Conservation (phyloP, 495 filamentous ascomycete species). For the Gamarada debralockiae region DNA sequence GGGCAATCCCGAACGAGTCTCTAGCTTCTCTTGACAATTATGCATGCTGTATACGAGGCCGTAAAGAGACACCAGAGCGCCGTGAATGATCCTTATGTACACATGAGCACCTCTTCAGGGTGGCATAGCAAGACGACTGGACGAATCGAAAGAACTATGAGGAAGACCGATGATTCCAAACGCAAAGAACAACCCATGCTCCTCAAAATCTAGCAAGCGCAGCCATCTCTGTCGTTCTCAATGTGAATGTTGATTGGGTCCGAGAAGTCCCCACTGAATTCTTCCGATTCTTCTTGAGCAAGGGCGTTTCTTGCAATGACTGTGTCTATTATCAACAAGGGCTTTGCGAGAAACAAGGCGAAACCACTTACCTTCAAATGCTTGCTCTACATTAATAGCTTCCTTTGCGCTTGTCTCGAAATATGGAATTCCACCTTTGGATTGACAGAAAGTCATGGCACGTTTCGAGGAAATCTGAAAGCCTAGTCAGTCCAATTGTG, state of each 20-base stretch:
- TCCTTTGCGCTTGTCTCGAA: constrained; percentile 99
- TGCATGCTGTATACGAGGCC: constrained; percentile 19
- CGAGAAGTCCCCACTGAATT: constrained; percentile 87
- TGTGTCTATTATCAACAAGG: constrained; percentile 29
- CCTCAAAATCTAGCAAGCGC: constrained; percentile 63
- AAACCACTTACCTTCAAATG: constrained; percentile 77
- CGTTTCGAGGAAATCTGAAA: constrained; percentile 82
- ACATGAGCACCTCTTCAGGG: constrained; percentile 3
- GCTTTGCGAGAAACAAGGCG: not conserved
- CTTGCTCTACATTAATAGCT: constrained; percentile 96
- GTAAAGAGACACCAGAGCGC: constrained; percentile 21
- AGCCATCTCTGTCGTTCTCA: constrained; percentile 86
- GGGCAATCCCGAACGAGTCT: no score
- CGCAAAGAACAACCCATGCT: constrained; percentile 8
- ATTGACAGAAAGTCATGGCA: constrained; percentile 95
- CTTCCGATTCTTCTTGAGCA: constrained; percentile 93
- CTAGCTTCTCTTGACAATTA: constrained; percentile 6
- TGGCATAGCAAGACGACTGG: not conserved
- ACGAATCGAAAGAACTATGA: not conserved
- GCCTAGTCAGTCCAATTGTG: constrained; percentile 12
- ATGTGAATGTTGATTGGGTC: constrained; percentile 97
- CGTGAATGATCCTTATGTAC: constrained; percentile 25
- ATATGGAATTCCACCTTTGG: constrained; percentile 94
- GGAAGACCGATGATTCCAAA: constrained; percentile 1
- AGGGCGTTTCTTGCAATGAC: constrained; percentile 97